A percentile compares a stretch with the other conserved stretches of the same genome.
Evolutionary conservation across 108 stramenopile genomes (phyloP).

Genomic region (Aurantiochytrium sp.): DNA sequence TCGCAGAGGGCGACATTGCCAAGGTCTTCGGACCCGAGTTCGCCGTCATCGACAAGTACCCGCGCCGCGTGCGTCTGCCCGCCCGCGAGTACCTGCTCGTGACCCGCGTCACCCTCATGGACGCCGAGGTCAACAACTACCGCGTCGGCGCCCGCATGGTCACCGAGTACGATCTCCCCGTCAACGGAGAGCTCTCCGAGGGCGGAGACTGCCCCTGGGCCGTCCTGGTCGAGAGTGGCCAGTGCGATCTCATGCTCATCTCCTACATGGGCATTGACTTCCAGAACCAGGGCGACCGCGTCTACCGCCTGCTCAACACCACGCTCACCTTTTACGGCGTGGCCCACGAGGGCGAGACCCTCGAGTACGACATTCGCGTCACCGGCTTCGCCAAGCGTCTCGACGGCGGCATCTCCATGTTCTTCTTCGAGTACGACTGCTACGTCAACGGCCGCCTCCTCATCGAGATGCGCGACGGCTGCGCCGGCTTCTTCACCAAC

Average conservation of each 20-base stretch:
- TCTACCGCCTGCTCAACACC: constrained; percentile 4
- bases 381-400: constrained; percentile 2
- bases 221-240: not conserved
- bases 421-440: constrained; percentile 9
- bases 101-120: constrained; percentile 4
- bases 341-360: not conserved
- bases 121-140: not conserved
- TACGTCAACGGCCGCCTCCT: constrained; percentile 4
- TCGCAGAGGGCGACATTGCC: not conserved
- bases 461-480: constrained; percentile 1
- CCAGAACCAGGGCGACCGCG: not conserved
- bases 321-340: not conserved
- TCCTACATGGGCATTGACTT: not conserved
- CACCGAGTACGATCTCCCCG: not conserved
- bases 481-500: not conserved
- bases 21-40: not conserved
- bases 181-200: not conserved
- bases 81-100: constrained; percentile 4
- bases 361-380: not conserved
- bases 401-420: not conserved
- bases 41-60: not conserved
- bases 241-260: constrained; percentile 5
- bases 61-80: not conserved
- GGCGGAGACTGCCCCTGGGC: not conserved
- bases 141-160: constrained; percentile 3